Percentiles rank a stretch among this genome's conserved stretches.
Evolutionary conservation across 495 filamentous ascomycete species (phyloP).

Genomic region (Neurospora sp.): DNA sequence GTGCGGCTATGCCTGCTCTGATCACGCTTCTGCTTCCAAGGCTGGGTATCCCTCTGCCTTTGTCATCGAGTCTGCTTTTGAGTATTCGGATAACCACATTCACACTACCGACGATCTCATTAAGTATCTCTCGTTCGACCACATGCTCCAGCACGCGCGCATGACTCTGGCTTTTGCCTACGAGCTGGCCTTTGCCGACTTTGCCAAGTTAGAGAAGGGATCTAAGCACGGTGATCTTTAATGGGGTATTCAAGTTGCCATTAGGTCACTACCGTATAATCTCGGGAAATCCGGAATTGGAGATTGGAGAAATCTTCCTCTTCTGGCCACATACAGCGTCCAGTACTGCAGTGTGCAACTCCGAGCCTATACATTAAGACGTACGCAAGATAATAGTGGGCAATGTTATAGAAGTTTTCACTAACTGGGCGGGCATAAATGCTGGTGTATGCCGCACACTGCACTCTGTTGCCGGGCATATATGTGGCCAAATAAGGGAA

Average conservation of each 20-base stretch:
- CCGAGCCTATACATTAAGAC: too few relatives aligned
- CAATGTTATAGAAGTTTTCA: too few relatives aligned
- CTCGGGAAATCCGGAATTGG: too few relatives aligned
- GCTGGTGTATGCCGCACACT: too few relatives aligned
- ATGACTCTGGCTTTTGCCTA: constrained; percentile 85
- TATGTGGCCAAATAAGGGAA: too few relatives aligned
- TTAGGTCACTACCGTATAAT: too few relatives aligned
- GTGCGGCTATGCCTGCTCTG: constrained; percentile 95
- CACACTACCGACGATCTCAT: constrained; percentile 85
- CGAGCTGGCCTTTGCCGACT: constrained; percentile 68
- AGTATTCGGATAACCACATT: constrained; percentile 78
- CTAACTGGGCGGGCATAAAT: too few relatives aligned
- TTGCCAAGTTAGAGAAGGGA: constrained; percentile 27
- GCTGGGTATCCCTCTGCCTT: constrained; percentile 93
- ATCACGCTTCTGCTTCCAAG: constrained; percentile 93
- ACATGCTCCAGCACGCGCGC: constrained; percentile 95
- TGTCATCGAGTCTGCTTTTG: constrained; percentile 86
- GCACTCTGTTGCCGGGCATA: too few relatives aligned
- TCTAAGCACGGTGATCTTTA: constrained; percentile 7
- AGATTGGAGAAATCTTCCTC: too few relatives aligned
- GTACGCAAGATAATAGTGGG: too few relatives aligned
- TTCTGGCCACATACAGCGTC: too few relatives aligned
- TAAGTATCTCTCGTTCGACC: constrained; percentile 83
- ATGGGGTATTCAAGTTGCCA: constrained; percentile 13
- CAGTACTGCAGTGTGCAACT: too few relatives aligned